Evolutionary conservation across 2,329 filamentous ascomycete genomes (phyloP).

Genomic region (Xylariaceae sp.): DNA sequence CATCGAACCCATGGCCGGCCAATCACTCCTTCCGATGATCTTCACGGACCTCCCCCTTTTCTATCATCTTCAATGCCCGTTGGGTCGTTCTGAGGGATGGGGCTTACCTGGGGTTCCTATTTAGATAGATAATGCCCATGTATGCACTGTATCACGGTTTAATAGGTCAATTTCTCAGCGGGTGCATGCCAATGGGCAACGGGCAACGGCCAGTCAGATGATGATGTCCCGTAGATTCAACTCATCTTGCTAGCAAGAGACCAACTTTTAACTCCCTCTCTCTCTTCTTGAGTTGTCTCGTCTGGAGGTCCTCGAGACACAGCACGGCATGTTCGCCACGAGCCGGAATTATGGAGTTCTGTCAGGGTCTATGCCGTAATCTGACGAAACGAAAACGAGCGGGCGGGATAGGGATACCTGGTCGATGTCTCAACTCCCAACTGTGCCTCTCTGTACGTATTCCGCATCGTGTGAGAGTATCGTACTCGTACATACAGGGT

Average conservation of each 20-base stretch:
- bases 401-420: neutral
- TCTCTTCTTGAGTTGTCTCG: too few species aligned
- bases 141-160: conserved; percentile 13
- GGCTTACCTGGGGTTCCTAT: conserved; percentile 3
- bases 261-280: too few species aligned
- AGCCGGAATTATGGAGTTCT: conserved; percentile 1
- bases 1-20: conserved; percentile 5
- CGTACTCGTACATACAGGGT: neutral
- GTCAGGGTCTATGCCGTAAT: neutral
- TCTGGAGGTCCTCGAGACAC: neutral
- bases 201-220: neutral
- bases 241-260: neutral
- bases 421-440: neutral
- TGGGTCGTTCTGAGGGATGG: conserved; percentile 7
- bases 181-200: conserved; percentile 10
- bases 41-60: conserved; percentile 18
- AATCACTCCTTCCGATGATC: conserved; percentile 8
- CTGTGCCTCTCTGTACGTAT: neutral
- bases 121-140: conserved; percentile 5
- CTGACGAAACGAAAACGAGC: conserved; percentile 4
- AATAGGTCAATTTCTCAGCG: conserved; percentile 11
- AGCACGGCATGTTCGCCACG: conserved; percentile 5
- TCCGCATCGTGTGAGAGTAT: conserved; percentile 4
- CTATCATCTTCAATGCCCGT: conserved; percentile 7
- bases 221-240: neutral